These are phyloP conservation scores for Alternaria viburni DNA, from an alignment of 2,329 filamentous ascomycete genomes.

Conservation along the genomic window DNA sequence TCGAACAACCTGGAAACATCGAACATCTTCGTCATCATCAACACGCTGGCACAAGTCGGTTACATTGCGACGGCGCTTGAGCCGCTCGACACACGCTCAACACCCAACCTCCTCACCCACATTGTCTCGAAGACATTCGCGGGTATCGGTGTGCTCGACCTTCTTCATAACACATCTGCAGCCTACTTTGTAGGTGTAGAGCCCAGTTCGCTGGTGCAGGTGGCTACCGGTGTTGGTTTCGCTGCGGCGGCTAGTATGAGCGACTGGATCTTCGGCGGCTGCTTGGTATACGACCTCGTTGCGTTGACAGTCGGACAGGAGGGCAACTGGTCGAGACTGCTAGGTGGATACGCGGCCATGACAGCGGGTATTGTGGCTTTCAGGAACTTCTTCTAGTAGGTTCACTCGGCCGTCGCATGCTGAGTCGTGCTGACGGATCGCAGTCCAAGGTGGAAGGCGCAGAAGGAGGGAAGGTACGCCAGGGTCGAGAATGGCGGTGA, in stretches of 20 bases:
- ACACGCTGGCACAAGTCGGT: conserved; percentile 61
- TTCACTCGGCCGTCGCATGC: not conserved
- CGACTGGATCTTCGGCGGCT: conserved; percentile 67
- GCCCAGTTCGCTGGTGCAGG: conserved; percentile 57
- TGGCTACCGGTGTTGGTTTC: conserved; percentile 62
- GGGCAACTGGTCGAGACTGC: conserved; percentile 57
- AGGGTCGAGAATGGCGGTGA: conserved; percentile 18
- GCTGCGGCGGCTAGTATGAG: conserved; percentile 56
- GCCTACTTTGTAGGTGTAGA: conserved; percentile 60
- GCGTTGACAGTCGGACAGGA: conserved; percentile 61
- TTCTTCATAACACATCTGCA: conserved; percentile 64
- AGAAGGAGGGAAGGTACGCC: conserved; percentile 25
- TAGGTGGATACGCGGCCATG: conserved; percentile 60
- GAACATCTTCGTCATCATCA: conserved; percentile 63
- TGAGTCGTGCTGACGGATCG: conserved; percentile 24
- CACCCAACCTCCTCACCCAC: conserved; percentile 63
- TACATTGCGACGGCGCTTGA: conserved; percentile 59
- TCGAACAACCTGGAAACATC: conserved; percentile 56
- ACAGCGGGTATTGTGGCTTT: conserved; percentile 60
- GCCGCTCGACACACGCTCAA: conserved; percentile 58
- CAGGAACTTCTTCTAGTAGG: conserved; percentile 60
- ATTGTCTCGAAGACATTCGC: conserved; percentile 66
- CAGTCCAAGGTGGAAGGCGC: conserved; percentile 34
- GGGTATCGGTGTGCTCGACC: conserved; percentile 65
- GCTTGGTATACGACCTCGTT: conserved; percentile 65